Conservation (phyloP, 108 stramenopile genomes). For the Pelagomonas calceolata region DNA sequence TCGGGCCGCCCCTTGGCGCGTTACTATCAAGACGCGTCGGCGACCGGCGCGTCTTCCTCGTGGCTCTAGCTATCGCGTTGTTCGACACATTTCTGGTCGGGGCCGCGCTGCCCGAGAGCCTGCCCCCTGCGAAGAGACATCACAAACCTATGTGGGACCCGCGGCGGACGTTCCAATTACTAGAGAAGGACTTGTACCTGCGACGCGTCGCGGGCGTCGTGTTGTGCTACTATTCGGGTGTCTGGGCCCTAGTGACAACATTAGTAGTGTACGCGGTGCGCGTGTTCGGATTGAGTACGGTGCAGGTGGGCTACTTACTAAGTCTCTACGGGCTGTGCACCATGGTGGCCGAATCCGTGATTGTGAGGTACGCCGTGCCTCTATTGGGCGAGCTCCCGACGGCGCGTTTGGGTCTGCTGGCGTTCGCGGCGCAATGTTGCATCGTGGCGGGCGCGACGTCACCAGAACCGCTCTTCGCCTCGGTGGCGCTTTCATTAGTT, state of each 20-base stretch:
- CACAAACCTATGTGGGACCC: constrained; percentile 44
- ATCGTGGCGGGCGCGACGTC: constrained; percentile 62
- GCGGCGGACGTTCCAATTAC: constrained; percentile 43
- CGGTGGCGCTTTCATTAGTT: constrained; percentile 59
- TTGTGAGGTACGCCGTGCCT: constrained; percentile 73
- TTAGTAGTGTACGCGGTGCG: constrained; percentile 68
- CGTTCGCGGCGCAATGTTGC: constrained; percentile 75
- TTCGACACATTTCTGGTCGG: constrained; percentile 64
- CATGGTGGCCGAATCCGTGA: constrained; percentile 80
- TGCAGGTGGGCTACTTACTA: constrained; percentile 79
- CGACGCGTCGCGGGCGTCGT: constrained; percentile 62
- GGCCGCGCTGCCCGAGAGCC: constrained; percentile 55
- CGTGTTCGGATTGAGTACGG: constrained; percentile 60
- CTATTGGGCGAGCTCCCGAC: constrained; percentile 58
- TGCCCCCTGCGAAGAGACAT: neutral
- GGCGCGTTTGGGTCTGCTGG: constrained; percentile 68
- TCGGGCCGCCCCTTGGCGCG: constrained; percentile 90
- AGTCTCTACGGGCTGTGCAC: constrained; percentile 76
- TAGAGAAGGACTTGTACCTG: constrained; percentile 60
- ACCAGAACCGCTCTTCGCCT: constrained; percentile 61
- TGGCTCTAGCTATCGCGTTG: constrained; percentile 46
- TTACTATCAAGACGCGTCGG: constrained; percentile 52
- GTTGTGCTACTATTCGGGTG: constrained; percentile 79
- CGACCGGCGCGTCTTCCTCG: constrained; percentile 51
- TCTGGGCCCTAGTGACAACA: constrained; percentile 84